Percentiles rank a stretch among this genome's conserved stretches.
These are phyloP conservation scores for Colletotrichum trifolii DNA, from an alignment of 2,329 filamentous ascomycete genomes.

Conservation along the genomic window DNA sequence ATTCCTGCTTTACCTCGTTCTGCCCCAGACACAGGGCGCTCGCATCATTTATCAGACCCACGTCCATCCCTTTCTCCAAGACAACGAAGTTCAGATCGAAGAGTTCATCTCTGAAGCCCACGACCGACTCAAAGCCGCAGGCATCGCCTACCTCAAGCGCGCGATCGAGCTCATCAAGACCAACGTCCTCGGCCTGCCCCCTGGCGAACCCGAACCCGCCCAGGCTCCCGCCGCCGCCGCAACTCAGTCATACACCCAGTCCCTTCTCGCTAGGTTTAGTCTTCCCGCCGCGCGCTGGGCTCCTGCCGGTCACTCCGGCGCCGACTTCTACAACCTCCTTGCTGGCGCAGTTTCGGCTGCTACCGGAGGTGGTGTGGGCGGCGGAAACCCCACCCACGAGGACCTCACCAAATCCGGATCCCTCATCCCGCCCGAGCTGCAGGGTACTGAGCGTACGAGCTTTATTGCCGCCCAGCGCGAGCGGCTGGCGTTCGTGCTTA, in stretches of 20 bases:
- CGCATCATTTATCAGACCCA: slow-evolving; percentile 85
- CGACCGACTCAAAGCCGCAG: slow-evolving; percentile 79
- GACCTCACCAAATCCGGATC: slow-evolving; percentile 41
- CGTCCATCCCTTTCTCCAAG: slow-evolving; percentile 86
- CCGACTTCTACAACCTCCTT: slow-evolving; percentile 82
- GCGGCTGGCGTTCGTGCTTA: slow-evolving; percentile 77
- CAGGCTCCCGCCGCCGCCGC: slow-evolving; percentile 54
- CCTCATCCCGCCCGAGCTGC: slow-evolving; percentile 78
- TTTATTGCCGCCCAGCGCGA: slow-evolving; percentile 86
- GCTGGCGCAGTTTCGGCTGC: slow-evolving; percentile 78
- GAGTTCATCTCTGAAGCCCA: slow-evolving; percentile 86
- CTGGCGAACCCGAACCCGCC: slow-evolving; percentile 55
- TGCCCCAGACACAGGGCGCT: slow-evolving; percentile 97
- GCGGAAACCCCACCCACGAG: slow-evolving; percentile 50
- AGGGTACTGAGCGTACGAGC: slow-evolving; percentile 72
- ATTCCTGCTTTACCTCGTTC: slow-evolving; percentile 92
- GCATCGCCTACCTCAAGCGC: slow-evolving; percentile 79
- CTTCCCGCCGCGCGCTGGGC: slow-evolving; percentile 76
- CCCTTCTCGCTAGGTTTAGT: slow-evolving; percentile 85
- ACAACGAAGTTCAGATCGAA: slow-evolving; percentile 91
- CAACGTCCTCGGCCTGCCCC: slow-evolving; percentile 81
- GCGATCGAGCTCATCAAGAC: slow-evolving; percentile 78
- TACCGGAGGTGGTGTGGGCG: slow-evolving; percentile 55
- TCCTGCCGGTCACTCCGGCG: slow-evolving; percentile 56
- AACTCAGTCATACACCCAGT: slow-evolving; percentile 77